Evolutionary conservation across 1,284 basidiomycete species (phyloP).

Genomic region (Sporisorium scitamineum): DNA sequence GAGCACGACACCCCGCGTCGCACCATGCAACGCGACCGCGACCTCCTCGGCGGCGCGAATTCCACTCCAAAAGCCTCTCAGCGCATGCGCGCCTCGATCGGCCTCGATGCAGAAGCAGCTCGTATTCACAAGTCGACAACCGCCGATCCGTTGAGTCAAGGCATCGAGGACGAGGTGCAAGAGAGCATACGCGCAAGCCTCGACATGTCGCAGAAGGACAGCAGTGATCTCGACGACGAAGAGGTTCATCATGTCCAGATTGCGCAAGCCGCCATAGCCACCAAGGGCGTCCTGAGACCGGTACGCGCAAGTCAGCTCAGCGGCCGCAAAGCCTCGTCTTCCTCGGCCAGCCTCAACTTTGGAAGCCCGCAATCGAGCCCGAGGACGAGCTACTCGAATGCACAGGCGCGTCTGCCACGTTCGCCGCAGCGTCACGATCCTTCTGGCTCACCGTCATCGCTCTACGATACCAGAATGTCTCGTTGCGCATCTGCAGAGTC

Average conservation of each 20-base stretch:
- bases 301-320: conserved; percentile 37
- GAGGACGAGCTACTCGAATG: conserved; percentile 19
- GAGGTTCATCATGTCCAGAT: conserved; percentile 42
- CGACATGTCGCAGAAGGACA: conserved; percentile 7
- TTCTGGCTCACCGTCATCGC: conserved; percentile 22
- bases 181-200: conserved; percentile 30
- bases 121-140: background rate
- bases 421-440: conserved; percentile 12
- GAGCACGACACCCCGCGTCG: conserved; percentile 29
- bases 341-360: conserved; percentile 16
- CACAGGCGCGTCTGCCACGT: conserved; percentile 11
- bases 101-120: conserved; percentile 13
- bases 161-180: conserved; percentile 20
- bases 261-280: conserved; percentile 40
- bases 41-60: conserved; percentile 16
- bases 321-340: conserved; percentile 29
- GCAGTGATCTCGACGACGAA: conserved; percentile 23
- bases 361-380: conserved; percentile 30
- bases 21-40: conserved; percentile 11
- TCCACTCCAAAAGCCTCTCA: conserved; percentile 40
- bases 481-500: conserved; percentile 30
- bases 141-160: background rate
- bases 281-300: conserved; percentile 31
- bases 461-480: conserved; percentile 19
- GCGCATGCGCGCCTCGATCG: conserved; percentile 25